Percentiles rank a stretch among this genome's conserved stretches.
phyloP scores from a whole-genome alignment of 352 stramenopile species.

The Pythium apleroticum region DNA sequence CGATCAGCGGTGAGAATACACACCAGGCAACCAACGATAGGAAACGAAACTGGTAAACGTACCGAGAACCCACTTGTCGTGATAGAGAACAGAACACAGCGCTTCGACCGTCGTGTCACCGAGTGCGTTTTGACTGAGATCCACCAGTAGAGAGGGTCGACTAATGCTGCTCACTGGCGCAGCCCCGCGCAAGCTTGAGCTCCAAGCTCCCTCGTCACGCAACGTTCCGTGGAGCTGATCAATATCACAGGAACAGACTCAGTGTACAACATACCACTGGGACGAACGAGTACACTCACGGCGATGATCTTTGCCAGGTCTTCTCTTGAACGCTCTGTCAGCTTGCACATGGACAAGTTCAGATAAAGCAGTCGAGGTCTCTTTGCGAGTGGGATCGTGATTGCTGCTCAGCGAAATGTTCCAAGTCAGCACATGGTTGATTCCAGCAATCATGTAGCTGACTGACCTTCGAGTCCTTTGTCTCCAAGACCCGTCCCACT shows the following conservation, averaged over 20 bases:
- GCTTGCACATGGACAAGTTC: conserved; percentile 39
- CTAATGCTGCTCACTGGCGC: not conserved
- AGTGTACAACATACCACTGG: not conserved
- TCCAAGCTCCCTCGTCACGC: conserved; percentile 58
- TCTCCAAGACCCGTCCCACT: conserved; percentile 11
- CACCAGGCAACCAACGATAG: not conserved
- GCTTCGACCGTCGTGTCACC: conserved; percentile 38
- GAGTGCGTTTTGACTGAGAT: conserved; percentile 50
- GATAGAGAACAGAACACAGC: conserved; percentile 52
- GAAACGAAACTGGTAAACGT: conserved; percentile 1
- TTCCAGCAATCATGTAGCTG: conserved; percentile 17
- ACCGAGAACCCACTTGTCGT: conserved; percentile 72
- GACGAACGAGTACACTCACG: conserved; percentile 17
- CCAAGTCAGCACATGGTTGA: not conserved
- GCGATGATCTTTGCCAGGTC: conserved; percentile 65
- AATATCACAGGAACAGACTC: not conserved
- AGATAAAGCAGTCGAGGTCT: conserved; percentile 40
- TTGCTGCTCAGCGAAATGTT: not conserved
- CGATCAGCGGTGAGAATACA: not conserved
- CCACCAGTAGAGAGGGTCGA: conserved; percentile 35
- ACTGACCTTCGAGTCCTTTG: conserved; percentile 21
- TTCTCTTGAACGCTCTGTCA: conserved; percentile 52
- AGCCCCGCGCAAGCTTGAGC: conserved; percentile 49
- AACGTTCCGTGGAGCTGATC: conserved; percentile 48
- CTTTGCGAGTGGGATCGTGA: conserved; percentile 35